These are phyloP conservation scores for Moesziomyces globuligerus DNA, from an alignment of 1,284 basidiomycete species.

Conservation along the genomic window DNA sequence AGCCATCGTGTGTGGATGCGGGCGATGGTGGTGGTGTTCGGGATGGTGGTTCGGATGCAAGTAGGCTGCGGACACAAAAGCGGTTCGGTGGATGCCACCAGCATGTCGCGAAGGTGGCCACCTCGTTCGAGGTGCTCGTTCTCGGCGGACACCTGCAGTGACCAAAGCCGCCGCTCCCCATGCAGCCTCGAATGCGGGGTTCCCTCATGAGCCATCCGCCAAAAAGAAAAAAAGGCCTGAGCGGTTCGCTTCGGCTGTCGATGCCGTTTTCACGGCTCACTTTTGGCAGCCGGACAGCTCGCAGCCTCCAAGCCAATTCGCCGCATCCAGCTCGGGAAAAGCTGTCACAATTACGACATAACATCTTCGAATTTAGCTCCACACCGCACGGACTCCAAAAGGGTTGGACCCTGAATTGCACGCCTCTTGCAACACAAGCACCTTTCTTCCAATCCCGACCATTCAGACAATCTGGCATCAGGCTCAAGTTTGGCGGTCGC, in stretches of 20 bases:
- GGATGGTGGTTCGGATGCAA: neutral
- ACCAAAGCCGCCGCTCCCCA: neutral
- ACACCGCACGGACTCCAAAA: no score
- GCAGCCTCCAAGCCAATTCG: no score
- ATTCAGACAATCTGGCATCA: no score
- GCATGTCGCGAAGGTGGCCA: neutral
- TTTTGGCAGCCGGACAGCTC: slow-evolving; percentile 3
- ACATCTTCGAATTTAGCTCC: no score
- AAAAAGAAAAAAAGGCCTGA: neutral
- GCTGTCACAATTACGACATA: no score
- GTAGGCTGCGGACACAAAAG: no score
- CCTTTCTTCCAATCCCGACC: no score
- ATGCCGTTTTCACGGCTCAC: slow-evolving; percentile 21
- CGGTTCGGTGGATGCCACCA: neutral
- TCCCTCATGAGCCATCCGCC: slow-evolving; percentile 2
- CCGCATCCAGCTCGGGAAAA: no score
- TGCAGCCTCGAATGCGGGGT: slow-evolving; percentile 16
- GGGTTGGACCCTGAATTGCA: no score
- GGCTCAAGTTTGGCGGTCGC: no score
- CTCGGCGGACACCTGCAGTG: neutral
- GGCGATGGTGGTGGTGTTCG: neutral
- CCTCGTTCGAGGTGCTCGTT: neutral
- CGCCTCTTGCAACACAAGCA: no score
- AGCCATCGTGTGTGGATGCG: slow-evolving; percentile 5
- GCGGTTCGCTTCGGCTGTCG: neutral